Conservation (phyloP, 106 monocot genomes). For the Amphibolis antarctica region DNA sequence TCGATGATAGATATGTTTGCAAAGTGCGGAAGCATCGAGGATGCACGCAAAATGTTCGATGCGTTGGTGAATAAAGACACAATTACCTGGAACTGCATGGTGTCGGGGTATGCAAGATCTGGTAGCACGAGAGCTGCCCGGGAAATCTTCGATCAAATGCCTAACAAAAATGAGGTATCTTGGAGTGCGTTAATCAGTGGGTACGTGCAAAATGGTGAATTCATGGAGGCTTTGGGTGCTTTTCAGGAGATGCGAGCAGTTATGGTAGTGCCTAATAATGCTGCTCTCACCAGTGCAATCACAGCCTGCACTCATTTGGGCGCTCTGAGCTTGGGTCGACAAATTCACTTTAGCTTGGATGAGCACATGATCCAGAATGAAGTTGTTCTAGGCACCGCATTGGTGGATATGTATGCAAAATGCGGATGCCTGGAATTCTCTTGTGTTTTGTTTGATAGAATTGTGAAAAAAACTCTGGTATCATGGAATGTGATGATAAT, state of each 20-base stretch:
- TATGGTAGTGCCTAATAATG: conserved; percentile 2
- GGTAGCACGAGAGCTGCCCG: conserved; percentile 1
- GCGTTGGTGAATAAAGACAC: background rate
- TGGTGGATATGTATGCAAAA: conserved; percentile 30
- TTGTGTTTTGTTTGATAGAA: conserved; percentile 15
- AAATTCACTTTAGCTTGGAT: conserved; percentile 11
- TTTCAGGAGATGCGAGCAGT: conserved; percentile 6
- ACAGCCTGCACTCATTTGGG: conserved; percentile 19
- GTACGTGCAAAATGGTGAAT: conserved; percentile 9
- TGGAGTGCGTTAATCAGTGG: conserved; percentile 25
- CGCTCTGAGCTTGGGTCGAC: conserved; percentile 14
- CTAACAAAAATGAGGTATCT: conserved; percentile 14
- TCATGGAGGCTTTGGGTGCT: conserved; percentile 3
- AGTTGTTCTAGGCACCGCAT: conserved; percentile 9
- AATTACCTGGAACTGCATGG: background rate
- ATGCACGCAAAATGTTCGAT: conserved; percentile 42
- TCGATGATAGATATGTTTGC: conserved; percentile 70
- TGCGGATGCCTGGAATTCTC: conserved; percentile 16
- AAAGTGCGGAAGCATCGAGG: conserved; percentile 57
- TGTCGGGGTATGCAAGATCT: conserved; percentile 9
- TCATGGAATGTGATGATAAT: conserved; percentile 24
- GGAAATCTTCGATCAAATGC: conserved; percentile 12
- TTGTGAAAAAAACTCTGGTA: conserved; percentile 3
- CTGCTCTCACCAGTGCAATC: conserved; percentile 9
- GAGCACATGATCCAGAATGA: background rate